Evolutionary conservation across 768 basidiomycete species (phyloP), one percentile per base, ranked within the genome.

Genomic region (Rhodotorula sphaerocarpa): DNA sequence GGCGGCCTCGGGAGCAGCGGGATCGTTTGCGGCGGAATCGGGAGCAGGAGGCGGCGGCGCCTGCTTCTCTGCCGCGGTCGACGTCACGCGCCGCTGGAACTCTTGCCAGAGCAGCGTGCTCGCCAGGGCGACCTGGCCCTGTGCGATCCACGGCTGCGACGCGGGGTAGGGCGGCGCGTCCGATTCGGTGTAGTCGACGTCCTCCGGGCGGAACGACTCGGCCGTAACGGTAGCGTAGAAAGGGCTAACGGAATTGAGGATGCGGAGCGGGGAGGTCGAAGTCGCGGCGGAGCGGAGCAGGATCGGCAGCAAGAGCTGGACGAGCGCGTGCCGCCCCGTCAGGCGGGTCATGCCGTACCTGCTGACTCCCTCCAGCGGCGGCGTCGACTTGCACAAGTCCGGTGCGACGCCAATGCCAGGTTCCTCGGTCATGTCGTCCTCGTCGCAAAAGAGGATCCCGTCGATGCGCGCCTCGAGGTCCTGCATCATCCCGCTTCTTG

Each of bases 171-270:
- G 63, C 44, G 59, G 30, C n/a, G 43, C 36, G 44, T 33, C 69
- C 3, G 20, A 11, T 6, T 21, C 9, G 21, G 71, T 65, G 6
- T 73, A 70, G 14, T 71, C 58, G 74, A 61, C 66, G 21, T 25
- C n/a, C 10, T 12, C 10, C 14, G 45, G 44, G 65, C 66, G 69
- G 77, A 76, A 66, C 67, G 80, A 77, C 6, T 76, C 67, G 7
- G 81, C 79, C 5, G 82, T 78, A 0, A 88, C 86, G 2, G 91
- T 88, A 3, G 89, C 84, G 70, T 93, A 95, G 69, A 89, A 88
- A 4, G 90, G 90, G 61, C 90, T 90, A 72, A 92, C 81, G 44
- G 90, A 79, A 59, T 84, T 84, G 73, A 96, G 78, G 66, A 95
- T 82, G n/a, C 91, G 85, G 45, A 95, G 88, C 66, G 67, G 61